A percentile compares a stretch with the other conserved stretches of the same genome.
Evolutionary conservation across 371 early-diverging fungal genomes (phyloP).

Genomic region (Rhizopus sp.): DNA sequence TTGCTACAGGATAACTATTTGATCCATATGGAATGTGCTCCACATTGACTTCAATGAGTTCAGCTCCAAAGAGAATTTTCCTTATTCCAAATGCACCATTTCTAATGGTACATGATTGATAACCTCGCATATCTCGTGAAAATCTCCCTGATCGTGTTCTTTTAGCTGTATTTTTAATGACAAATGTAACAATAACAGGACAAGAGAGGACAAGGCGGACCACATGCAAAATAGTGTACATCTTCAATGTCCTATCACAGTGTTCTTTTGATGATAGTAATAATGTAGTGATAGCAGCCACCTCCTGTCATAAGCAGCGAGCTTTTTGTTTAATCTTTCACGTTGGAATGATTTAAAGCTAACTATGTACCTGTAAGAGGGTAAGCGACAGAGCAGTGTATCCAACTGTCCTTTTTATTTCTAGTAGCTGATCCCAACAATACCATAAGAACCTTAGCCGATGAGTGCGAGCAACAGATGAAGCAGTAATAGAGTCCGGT

Average conservation of each 20-base stretch:
- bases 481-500: not conserved
- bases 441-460: conserved; percentile 10
- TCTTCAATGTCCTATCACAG: conserved; percentile 42
- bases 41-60: too few species aligned
- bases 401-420: conserved; percentile 4
- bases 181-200: conserved; percentile 24
- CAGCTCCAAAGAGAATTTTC: too few species aligned
- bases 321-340: too few species aligned
- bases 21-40: too few species aligned
- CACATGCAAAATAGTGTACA: conserved; percentile 37
- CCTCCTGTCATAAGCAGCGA: conserved; percentile 16
- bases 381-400: conserved; percentile 1
- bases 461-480: not conserved
- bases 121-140: too few species aligned
- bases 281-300: conserved; percentile 30
- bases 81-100: too few species aligned
- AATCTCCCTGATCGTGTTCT: too few species aligned
- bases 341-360: too few species aligned
- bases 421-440: conserved; percentile 17
- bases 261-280: conserved; percentile 33
- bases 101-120: too few species aligned
- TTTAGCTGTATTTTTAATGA: too few species aligned
- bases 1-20: too few species aligned
- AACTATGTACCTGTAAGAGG: conserved; percentile 12
- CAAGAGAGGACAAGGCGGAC: conserved; percentile 29